Evolutionary conservation across 2,329 filamentous ascomycete genomes (phyloP).

Genomic region (Curvularia spicifera): DNA sequence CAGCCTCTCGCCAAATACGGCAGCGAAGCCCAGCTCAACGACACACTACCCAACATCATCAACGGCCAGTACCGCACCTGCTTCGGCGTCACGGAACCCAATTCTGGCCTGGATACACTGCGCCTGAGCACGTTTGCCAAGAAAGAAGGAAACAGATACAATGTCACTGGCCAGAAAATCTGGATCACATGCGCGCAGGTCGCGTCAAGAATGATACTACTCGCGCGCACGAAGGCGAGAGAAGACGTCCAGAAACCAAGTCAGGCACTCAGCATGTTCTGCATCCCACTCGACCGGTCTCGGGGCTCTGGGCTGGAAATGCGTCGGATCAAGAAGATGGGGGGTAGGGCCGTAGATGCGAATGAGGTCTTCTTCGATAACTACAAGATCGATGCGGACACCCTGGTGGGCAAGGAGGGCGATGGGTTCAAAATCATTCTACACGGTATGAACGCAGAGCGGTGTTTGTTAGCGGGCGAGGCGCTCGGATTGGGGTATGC

Average conservation of each 20-base stretch:
- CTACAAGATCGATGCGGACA: slow-evolving; percentile 69
- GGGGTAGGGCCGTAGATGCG: slow-evolving; percentile 78
- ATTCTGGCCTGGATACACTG: slow-evolving; percentile 79
- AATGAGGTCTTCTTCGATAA: slow-evolving; percentile 90
- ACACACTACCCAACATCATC: slow-evolving; percentile 73
- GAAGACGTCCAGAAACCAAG: slow-evolving; percentile 72
- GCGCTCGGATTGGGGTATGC: slow-evolving; percentile 81
- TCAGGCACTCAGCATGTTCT: slow-evolving; percentile 81
- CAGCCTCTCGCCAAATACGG: slow-evolving; percentile 78
- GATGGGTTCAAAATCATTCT: slow-evolving; percentile 74
- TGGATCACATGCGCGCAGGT: slow-evolving; percentile 90
- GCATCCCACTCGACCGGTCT: slow-evolving; percentile 72
- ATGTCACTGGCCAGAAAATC: slow-evolving; percentile 79
- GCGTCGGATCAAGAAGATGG: slow-evolving; percentile 83
- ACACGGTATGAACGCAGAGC: slow-evolving; percentile 59
- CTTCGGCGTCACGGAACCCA: slow-evolving; percentile 85
- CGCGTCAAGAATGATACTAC: slow-evolving; percentile 80
- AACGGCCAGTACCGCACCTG: slow-evolving; percentile 74
- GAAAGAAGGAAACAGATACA: slow-evolving; percentile 63
- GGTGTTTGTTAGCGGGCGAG: slow-evolving; percentile 69
- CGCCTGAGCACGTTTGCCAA: slow-evolving; percentile 59
- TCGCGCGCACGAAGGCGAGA: slow-evolving; percentile 75
- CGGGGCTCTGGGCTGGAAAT: slow-evolving; percentile 67
- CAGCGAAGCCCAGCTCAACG: slow-evolving; percentile 66
- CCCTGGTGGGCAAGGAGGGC: slow-evolving; percentile 73